A percentile compares a stretch with the other conserved stretches of the same genome.
Evolutionary conservation across 1,139 yeast genomes (phyloP).

Genomic region (Candida freyschussii): DNA sequence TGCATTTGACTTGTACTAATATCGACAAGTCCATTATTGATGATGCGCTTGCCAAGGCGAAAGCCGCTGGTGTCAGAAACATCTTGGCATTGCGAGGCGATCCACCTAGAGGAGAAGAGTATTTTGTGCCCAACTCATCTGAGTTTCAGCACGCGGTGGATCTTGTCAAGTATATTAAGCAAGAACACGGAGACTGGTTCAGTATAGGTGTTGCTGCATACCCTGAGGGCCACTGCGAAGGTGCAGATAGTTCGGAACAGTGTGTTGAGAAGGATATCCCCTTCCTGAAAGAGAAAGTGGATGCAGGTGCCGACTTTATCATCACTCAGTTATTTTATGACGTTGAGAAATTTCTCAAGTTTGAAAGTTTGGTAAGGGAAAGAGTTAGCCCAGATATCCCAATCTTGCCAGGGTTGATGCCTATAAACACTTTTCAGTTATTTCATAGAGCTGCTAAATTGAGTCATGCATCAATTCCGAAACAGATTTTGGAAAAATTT

Average conservation of each 20-base stretch:
- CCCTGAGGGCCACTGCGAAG: constrained; percentile 95
- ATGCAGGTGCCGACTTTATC: constrained; percentile 93
- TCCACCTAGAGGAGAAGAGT: constrained; percentile 83
- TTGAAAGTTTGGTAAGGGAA: constrained; percentile 38
- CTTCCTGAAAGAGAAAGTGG: constrained; percentile 72
- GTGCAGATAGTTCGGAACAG: constrained; percentile 59
- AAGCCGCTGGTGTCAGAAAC: constrained; percentile 70
- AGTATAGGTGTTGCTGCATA: constrained; percentile 92
- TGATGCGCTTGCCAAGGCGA: constrained; percentile 70
- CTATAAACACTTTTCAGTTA: constrained; percentile 84
- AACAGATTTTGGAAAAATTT: constrained; percentile 42
- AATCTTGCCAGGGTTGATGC: constrained; percentile 91
- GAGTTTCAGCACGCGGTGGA: constrained; percentile 72
- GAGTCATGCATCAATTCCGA: constrained; percentile 86
- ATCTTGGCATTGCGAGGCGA: constrained; percentile 94
- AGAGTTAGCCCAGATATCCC: constrained; percentile 45
- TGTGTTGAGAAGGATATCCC: constrained; percentile 64
- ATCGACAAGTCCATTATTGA: constrained; percentile 76
- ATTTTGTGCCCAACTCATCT: constrained; percentile 39
- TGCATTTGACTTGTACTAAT: constrained; percentile 95
- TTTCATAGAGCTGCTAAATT: constrained; percentile 86
- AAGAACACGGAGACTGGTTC: constrained; percentile 66
- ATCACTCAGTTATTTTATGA: constrained; percentile 85
- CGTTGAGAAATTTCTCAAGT: constrained; percentile 48
- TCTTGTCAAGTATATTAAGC: constrained; percentile 70